phyloP scores from a whole-genome alignment of 2,329 filamentous ascomycete species.

The Tolypocladium inflatum region DNA sequence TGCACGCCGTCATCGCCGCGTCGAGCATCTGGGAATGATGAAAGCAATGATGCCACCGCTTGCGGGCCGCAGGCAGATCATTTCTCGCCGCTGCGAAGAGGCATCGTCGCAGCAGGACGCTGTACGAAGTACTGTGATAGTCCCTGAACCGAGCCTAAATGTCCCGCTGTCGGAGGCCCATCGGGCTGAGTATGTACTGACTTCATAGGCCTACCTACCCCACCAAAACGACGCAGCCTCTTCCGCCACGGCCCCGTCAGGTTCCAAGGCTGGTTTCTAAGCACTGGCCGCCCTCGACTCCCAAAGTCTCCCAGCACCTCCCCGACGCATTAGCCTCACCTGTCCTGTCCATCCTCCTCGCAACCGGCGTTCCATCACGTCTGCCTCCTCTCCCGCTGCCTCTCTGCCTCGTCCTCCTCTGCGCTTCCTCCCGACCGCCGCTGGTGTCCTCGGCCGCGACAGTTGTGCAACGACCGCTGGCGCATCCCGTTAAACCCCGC shows the following conservation, averaged over 20 bases:
- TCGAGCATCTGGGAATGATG: not conserved
- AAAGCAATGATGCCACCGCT: not conserved
- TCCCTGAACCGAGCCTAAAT: not conserved
- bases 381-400: not conserved
- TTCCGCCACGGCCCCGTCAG: not conserved
- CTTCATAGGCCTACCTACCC: not conserved
- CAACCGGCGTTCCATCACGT: not conserved
- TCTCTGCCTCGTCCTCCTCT: not conserved
- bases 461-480: not conserved
- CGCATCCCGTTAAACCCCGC: not conserved
- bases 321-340: not conserved
- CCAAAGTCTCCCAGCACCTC: not conserved
- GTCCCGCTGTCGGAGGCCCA: not conserved
- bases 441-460: not conserved
- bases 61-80: not conserved
- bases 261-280: not conserved
- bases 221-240: not conserved
- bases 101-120: not conserved
- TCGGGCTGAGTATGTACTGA: too few species aligned
- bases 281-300: not conserved
- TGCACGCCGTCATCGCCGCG: not conserved
- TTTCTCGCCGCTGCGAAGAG: not conserved
- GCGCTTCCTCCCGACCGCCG: not conserved
- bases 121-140: not conserved
- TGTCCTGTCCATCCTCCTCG: not conserved